Evolutionary conservation across 345 rosid species (phyloP).

Genomic region (Gossypium rotundifolium): DNA sequence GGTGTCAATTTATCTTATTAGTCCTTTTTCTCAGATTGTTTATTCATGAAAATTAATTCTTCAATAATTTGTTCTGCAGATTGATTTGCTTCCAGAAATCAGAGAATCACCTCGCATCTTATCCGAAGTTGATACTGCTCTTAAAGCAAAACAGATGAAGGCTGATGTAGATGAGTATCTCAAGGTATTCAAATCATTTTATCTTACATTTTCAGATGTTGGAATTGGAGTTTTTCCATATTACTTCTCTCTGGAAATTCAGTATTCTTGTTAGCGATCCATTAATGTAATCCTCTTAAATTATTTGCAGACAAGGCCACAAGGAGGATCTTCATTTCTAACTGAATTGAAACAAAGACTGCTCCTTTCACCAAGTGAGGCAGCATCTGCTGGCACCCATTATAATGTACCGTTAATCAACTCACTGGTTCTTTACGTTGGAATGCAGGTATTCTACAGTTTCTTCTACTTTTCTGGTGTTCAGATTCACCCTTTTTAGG

Average conservation of each 20-base stretch:
- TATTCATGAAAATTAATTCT: neutral
- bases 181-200: slow-evolving; percentile 37
- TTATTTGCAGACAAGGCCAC: slow-evolving; percentile 57
- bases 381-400: slow-evolving; percentile 73
- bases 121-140: slow-evolving; percentile 87
- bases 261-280: neutral
- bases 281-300: neutral
- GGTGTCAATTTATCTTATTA: slow-evolving; percentile 27
- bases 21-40: neutral
- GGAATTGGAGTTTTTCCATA: neutral
- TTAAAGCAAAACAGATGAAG: slow-evolving; percentile 76
- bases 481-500: neutral
- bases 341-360: slow-evolving; percentile 78
- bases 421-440: slow-evolving; percentile 93
- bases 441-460: slow-evolving; percentile 73
- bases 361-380: slow-evolving; percentile 69
- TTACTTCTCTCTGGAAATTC: neutral
- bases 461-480: neutral
- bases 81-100: slow-evolving; percentile 91
- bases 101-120: slow-evolving; percentile 73
- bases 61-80: slow-evolving; percentile 34
- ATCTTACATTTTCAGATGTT: neutral
- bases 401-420: slow-evolving; percentile 88
- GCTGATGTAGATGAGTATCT: slow-evolving; percentile 90
- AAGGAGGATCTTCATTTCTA: slow-evolving; percentile 60